Conservation (phyloP, 441 rosid species). For the Mallotus japonicus region DNA sequence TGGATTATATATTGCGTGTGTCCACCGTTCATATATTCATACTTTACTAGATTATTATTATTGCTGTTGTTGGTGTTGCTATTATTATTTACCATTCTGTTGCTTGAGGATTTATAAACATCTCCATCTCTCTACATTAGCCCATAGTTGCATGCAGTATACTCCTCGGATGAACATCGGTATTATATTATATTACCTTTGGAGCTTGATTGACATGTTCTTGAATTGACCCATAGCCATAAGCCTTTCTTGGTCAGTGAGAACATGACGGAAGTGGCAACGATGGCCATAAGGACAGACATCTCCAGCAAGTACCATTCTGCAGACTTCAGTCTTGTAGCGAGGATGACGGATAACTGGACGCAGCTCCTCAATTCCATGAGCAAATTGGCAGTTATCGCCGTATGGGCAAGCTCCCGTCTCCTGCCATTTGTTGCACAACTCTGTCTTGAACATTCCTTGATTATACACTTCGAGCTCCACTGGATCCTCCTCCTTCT, state of each 20-base stretch:
- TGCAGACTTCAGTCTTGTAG: slow-evolving; percentile 73
- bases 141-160: background rate
- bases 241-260: slow-evolving; percentile 49
- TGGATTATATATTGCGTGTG: slow-evolving; percentile 5
- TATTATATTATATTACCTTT: slow-evolving; percentile 28
- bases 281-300: slow-evolving; percentile 62
- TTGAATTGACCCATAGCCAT: slow-evolving; percentile 5
- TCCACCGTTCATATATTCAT: slow-evolving; percentile 22
- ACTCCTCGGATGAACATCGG: slow-evolving; percentile 2
- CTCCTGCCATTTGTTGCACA: slow-evolving; percentile 77
- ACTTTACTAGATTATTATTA: slow-evolving; percentile 13
- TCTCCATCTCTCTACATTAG: slow-evolving; percentile 18
- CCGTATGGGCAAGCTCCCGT: slow-evolving; percentile 69
- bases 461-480: slow-evolving; percentile 61
- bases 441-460: slow-evolving; percentile 68
- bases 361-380: slow-evolving; percentile 61
- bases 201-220: slow-evolving; percentile 23
- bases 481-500: slow-evolving; percentile 48
- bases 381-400: slow-evolving; percentile 66
- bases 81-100: slow-evolving; percentile 21
- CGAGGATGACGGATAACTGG: slow-evolving; percentile 76
- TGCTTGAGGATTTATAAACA: slow-evolving; percentile 21
- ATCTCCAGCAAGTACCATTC: slow-evolving; percentile 66
- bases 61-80: background rate
- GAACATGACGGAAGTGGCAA: slow-evolving; percentile 70